Base-by-base conservation (phyloP, 176 grass and related monocot genomes). In the Secale cereale region DNA sequence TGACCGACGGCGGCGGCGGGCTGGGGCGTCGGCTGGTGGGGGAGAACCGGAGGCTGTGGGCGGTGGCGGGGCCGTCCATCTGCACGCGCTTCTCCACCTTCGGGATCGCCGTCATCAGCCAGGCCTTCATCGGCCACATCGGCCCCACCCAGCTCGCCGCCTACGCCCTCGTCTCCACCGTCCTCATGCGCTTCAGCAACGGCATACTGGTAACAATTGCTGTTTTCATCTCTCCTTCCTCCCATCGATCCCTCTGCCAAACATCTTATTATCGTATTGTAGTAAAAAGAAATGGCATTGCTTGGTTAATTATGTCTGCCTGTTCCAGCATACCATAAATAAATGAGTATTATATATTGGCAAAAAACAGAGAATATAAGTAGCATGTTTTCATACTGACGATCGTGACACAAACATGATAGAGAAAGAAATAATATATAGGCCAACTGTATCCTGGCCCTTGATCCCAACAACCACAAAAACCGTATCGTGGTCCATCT, bases 41-140 rank as follows among this genome's bases (percentile, higher is more conserved):
- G 61, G 95, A 97, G 92, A 97, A 91, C 95, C 87, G 85, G 92
- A 93, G 88, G 88, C 82, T 97, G 19, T 97, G 95, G 95, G 76
- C 76, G 74, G 95, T 94, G 30, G 95, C 95, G 4, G 95, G 86
- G 0, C 92, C 95, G 3, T 88, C 92, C 69, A 97, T 94, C 90
- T 92, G 91, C 90, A 88, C 88, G 2, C 88, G 95, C 16, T 93
- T 97, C 88, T 91, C 95, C 15, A 71, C 88, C 14, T 97, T 94
- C 84, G 95, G 95, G 46, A 82, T 94, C 14, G 91, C 95, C 43
- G 82, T 97, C 78, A 94, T 97, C 92, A 97, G 92, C 88, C 88
- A 89, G 82, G 95, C 95, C 3, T 94, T 97, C 95, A 36, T 97
- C 81, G 95, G 92, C 7, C 95, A 97, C 84, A 84, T 97, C 84